A percentile compares a stretch with the other conserved stretches of the same genome.
phyloP scores from a whole-genome alignment of 2,329 filamentous ascomycete genomes.

The Colletotrichum spinosum region DNA sequence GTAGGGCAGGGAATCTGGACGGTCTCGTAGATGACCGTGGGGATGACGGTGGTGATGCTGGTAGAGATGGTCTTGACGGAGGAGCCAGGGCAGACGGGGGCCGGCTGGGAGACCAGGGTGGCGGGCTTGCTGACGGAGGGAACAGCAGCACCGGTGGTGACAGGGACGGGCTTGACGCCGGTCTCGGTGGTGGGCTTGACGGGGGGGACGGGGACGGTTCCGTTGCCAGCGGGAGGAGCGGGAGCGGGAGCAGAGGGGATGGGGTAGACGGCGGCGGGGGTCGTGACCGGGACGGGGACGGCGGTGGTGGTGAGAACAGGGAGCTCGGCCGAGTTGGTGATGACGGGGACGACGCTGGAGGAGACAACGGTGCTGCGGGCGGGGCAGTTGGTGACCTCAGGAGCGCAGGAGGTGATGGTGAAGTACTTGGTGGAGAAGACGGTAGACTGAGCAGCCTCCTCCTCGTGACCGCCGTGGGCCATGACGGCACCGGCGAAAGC shows the following conservation, averaged over 20 bases:
- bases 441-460: slow-evolving; percentile 48
- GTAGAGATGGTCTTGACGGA: slow-evolving; percentile 66
- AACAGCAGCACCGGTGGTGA: slow-evolving; percentile 39
- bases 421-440: slow-evolving; percentile 68
- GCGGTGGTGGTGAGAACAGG: slow-evolving; percentile 59
- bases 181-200: slow-evolving; percentile 29
- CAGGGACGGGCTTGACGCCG: slow-evolving; percentile 36
- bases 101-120: slow-evolving; percentile 33
- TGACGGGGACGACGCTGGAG: slow-evolving; percentile 47
- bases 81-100: slow-evolving; percentile 45
- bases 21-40: slow-evolving; percentile 63
- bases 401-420: slow-evolving; percentile 66
- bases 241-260: slow-evolving; percentile 40
- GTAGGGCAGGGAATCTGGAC: slow-evolving; percentile 56
- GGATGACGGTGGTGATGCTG: slow-evolving; percentile 67
- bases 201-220: slow-evolving; percentile 35
- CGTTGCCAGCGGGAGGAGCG: slow-evolving; percentile 42
- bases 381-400: slow-evolving; percentile 62
- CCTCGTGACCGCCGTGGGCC: slow-evolving; percentile 39
- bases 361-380: slow-evolving; percentile 55
- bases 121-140: slow-evolving; percentile 39
- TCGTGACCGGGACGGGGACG: slow-evolving; percentile 44
- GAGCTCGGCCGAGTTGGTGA: slow-evolving; percentile 58
- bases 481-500: slow-evolving; percentile 58
- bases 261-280: slow-evolving; percentile 33